Evolutionary conservation across 192 early-diverging fungal genomes (phyloP).

Genomic region (Rhizoclosmatium globosum): DNA sequence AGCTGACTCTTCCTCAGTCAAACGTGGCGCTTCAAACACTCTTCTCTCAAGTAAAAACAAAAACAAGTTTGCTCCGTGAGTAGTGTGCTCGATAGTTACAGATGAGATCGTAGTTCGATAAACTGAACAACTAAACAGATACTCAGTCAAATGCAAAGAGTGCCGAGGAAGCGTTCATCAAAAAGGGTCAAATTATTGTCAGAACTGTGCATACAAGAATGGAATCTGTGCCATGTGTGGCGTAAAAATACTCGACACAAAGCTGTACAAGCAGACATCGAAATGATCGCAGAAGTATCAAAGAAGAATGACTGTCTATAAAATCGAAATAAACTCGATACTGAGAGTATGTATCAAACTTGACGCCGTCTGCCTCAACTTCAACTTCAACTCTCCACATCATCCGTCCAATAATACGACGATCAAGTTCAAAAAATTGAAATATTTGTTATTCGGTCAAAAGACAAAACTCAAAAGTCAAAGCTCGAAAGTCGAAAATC

Average conservation of each 20-base stretch:
- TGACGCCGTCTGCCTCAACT: too few relatives aligned
- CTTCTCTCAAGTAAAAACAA: conserved; percentile 49
- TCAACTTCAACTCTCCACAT: too few relatives aligned
- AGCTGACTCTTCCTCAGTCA: background rate
- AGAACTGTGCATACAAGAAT: conserved; percentile 50
- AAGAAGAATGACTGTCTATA: too few relatives aligned
- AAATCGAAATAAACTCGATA: too few relatives aligned
- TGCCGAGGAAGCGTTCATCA: conserved; percentile 50
- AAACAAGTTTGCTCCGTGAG: conserved; percentile 46
- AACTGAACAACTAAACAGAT: background rate
- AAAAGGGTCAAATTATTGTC: conserved; percentile 44
- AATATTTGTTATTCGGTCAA: too few relatives aligned
- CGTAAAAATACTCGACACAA: conserved; percentile 50
- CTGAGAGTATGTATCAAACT: too few relatives aligned
- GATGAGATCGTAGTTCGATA: background rate
- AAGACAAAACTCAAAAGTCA: too few relatives aligned
- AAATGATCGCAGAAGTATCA: conserved; percentile 19
- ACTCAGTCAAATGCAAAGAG: conserved; percentile 42
- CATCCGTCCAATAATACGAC: too few relatives aligned
- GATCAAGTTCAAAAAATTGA: too few relatives aligned
- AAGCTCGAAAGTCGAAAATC: too few relatives aligned
- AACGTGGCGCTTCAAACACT: conserved; percentile 37
- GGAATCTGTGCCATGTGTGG: conserved; percentile 58
- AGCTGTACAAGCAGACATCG: conserved; percentile 44
- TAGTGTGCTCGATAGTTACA: background rate